phyloP scores from a whole-genome alignment of 2,329 filamentous ascomycete species.

The Camptophora hylomeconis region DNA sequence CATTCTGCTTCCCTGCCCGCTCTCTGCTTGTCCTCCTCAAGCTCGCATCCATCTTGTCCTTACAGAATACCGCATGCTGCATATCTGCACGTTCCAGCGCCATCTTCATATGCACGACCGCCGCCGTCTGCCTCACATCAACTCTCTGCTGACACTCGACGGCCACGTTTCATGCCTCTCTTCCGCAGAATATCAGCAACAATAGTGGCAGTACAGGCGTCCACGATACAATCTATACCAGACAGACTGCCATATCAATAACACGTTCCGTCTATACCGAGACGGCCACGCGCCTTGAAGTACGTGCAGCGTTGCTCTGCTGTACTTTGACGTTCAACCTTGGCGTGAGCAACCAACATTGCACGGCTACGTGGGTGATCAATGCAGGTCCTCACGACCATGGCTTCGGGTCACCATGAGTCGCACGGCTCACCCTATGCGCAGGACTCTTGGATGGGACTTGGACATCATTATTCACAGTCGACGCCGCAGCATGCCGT shows the following conservation, averaged over 20 bases:
- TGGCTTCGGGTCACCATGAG: constrained; percentile 33
- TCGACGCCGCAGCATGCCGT: constrained; percentile 46
- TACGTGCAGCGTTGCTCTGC: constrained; percentile 11
- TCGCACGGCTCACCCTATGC: constrained; percentile 31
- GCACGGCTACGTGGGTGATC: constrained; percentile 4
- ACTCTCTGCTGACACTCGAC: constrained; percentile 5
- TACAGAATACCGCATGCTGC: too few species aligned
- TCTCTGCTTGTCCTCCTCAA: too few species aligned
- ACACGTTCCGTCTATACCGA: too few species aligned
- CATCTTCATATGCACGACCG: not conserved
- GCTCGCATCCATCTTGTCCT: too few species aligned
- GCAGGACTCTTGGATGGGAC: constrained; percentile 32
- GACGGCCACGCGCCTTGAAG: too few species aligned
- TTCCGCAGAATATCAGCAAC: too few species aligned
- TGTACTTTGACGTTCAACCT: constrained; percentile 4
- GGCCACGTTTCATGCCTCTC: constrained; percentile 5
- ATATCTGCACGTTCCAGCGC: too few species aligned
- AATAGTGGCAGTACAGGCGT: too few species aligned
- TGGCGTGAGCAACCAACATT: constrained; percentile 5
- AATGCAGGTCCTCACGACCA: constrained; percentile 21
- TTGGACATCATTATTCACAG: constrained; percentile 28
- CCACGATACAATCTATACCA: too few species aligned
- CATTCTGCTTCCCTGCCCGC: constrained; percentile 1
- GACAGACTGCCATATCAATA: too few species aligned
- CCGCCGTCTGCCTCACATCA: constrained; percentile 4